Conservation (phyloP, 169 alveolate species). For the Plasmodium gaboni region DNA sequence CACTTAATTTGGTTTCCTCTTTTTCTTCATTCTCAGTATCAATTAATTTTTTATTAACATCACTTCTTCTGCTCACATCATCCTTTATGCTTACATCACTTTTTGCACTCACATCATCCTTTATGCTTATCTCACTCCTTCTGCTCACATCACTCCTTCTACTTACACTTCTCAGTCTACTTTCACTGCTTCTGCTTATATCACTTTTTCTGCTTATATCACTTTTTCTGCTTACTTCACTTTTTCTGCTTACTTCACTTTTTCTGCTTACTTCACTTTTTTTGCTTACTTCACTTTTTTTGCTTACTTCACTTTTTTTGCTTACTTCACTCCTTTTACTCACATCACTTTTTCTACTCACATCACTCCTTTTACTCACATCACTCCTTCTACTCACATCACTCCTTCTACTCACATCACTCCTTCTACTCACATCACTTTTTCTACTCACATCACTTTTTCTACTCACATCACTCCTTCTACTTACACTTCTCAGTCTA, state of each 20-base stretch:
- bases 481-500: not conserved
- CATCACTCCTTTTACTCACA: not conserved
- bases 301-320: not conserved
- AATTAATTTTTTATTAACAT: not conserved
- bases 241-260: not conserved
- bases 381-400: not conserved
- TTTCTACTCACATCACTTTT: not conserved
- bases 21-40: not conserved
- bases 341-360: not conserved
- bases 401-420: not conserved
- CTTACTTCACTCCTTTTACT: not conserved
- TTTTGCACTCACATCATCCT: not conserved
- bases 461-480: not conserved
- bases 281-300: not conserved
- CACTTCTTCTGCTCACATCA: not conserved
- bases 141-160: not conserved
- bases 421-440: not conserved
- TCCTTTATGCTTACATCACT: not conserved
- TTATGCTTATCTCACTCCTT: not conserved
- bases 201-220: not conserved
- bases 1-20: not conserved
- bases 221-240: not conserved
- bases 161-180: not conserved
- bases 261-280: not conserved
- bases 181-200: not conserved